Conservation (phyloP, 345 rosid genomes). For the Citrus australasica region DNA sequence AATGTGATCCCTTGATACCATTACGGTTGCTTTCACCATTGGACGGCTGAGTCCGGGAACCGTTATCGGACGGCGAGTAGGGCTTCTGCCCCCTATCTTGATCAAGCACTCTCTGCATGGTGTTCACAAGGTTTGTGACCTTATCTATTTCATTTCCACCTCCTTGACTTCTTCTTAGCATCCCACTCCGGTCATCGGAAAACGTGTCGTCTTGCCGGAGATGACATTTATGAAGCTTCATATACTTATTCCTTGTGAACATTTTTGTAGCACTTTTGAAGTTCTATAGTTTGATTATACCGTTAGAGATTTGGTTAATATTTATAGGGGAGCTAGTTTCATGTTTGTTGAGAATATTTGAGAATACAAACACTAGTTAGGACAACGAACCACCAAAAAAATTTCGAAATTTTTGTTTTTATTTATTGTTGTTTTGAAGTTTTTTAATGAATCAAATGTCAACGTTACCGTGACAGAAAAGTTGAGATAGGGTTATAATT, state of each 20-base stretch:
- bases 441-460: not conserved
- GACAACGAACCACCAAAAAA: not conserved
- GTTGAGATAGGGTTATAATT: not conserved
- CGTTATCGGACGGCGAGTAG: not conserved
- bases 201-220: not conserved
- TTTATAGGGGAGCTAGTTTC: not conserved
- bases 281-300: not conserved
- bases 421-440: not conserved
- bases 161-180: not conserved
- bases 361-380: not conserved
- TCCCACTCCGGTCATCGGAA: not conserved
- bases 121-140: not conserved
- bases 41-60: not conserved
- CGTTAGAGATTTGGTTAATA: not conserved
- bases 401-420: not conserved
- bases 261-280: not conserved
- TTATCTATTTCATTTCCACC: not conserved
- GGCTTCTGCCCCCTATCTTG: not conserved
- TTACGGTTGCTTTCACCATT: not conserved
- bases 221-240: not conserved
- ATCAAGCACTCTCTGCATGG: not conserved
- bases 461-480: not conserved
- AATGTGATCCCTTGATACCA: not conserved
- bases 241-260: not conserved
- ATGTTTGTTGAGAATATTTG: not conserved